phyloP scores from a whole-genome alignment of 805 yeast genomes.

The Torulaspora microellipsoides region DNA sequence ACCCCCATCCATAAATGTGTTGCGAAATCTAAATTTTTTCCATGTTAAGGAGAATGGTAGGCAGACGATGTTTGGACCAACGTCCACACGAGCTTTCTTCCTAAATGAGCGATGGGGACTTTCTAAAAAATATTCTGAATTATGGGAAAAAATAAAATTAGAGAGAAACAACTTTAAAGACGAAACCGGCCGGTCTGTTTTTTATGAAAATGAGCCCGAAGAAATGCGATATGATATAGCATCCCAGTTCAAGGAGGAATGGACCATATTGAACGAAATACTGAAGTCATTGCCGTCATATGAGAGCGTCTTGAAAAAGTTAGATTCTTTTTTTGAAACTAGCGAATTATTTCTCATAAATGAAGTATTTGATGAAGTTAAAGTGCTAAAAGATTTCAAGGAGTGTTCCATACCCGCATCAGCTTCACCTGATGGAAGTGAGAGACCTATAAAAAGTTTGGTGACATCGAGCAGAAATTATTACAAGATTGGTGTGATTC shows the following conservation, averaged over 20 bases:
- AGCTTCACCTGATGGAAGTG: constrained; percentile 1
- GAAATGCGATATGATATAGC: constrained; percentile 9
- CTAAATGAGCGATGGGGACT: constrained; percentile 14
- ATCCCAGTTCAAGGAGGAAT: constrained; percentile 6
- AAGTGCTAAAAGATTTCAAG: constrained; percentile 20
- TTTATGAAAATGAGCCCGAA: constrained; percentile 14
- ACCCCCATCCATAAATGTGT: constrained; percentile 4
- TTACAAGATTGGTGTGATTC: constrained; percentile 25
- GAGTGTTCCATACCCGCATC: constrained; percentile 9
- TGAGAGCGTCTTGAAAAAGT: constrained; percentile 11
- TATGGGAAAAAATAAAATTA: constrained; percentile 28
- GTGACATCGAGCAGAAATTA: constrained; percentile 16
- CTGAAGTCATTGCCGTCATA: constrained; percentile 19
- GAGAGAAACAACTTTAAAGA: constrained; percentile 24
- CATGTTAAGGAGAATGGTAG: constrained; percentile 23
- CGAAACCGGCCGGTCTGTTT: constrained; percentile 10
- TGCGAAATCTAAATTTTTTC: constrained; percentile 10
- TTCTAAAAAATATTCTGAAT: constrained; percentile 15
- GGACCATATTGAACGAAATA: constrained; percentile 2
- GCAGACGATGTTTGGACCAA: constrained; percentile 27
- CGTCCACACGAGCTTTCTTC: constrained; percentile 22
- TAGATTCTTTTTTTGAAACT: constrained; percentile 15
- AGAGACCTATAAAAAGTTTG: constrained; percentile 3
- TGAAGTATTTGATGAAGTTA: constrained; percentile 15
- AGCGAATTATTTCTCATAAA: constrained; percentile 12